Evolutionary conservation across 768 basidiomycete genomes (phyloP).

Genomic region (Suillus placidus): DNA sequence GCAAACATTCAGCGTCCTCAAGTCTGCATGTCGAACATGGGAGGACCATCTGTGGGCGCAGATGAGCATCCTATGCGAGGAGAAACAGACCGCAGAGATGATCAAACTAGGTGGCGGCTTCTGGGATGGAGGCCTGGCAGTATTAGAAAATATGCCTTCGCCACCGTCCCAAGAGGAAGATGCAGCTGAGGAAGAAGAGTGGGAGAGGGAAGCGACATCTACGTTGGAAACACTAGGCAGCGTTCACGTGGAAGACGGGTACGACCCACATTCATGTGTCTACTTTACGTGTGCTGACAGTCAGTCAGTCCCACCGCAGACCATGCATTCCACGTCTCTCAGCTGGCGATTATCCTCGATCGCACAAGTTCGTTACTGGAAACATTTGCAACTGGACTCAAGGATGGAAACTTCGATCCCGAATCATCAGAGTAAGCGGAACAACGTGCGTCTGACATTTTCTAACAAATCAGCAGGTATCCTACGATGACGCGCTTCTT

Average conservation of each 20-base stretch:
- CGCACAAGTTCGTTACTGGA: constrained; percentile 69
- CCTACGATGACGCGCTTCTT: constrained; percentile 84
- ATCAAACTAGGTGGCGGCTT: constrained; percentile 67
- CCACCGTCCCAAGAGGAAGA: constrained; percentile 31
- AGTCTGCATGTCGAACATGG: constrained; percentile 84
- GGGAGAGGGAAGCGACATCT: constrained; percentile 64
- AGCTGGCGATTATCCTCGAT: constrained; percentile 76
- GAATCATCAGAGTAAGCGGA: constrained; percentile 58
- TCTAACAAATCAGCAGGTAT: constrained; percentile 47
- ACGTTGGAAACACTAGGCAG: constrained; percentile 60
- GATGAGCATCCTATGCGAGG: constrained; percentile 78
- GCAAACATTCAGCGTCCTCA: constrained; percentile 65
- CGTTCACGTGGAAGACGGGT: constrained; percentile 69
- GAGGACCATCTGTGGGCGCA: constrained; percentile 96
- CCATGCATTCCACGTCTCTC: constrained; percentile 81
- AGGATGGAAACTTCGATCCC: constrained; percentile 49
- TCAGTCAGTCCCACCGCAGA: constrained; percentile 56
- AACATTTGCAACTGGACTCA: constrained; percentile 62
- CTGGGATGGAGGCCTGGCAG: constrained; percentile 70
- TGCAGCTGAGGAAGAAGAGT: constrained; percentile 52
- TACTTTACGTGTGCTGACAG: constrained; percentile 10
- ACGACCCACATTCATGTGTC: constrained; percentile 19
- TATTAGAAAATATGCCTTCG: constrained; percentile 43
- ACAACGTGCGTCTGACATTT: constrained; percentile 12
- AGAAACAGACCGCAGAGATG: constrained; percentile 74